A percentile compares a stretch with the other conserved stretches of the same genome.
Evolutionary conservation across 2,329 filamentous ascomycete genomes (phyloP).

Genomic region (Trichoderma sp.): DNA sequence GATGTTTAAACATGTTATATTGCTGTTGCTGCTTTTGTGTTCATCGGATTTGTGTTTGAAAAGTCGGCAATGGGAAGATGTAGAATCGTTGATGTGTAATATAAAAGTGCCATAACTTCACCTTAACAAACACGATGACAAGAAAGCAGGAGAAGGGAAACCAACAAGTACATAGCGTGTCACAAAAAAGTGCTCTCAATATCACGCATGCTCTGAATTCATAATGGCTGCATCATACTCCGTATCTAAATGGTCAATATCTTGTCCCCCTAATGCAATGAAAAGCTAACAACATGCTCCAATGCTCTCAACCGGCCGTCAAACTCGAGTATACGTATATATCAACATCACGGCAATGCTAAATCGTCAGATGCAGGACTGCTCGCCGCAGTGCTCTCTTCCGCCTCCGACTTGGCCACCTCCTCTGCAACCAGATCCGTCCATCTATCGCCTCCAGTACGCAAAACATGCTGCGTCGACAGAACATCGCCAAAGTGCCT

Average conservation of each 20-base stretch:
- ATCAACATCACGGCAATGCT: not conserved
- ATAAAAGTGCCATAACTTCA: too few species aligned
- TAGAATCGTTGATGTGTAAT: not conserved
- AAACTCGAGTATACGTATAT: not conserved
- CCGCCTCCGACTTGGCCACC: slow-evolving; percentile 22
- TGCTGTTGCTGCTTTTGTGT: not conserved
- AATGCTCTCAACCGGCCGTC: not conserved
- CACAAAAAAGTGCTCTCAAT: not conserved
- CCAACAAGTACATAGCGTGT: too few species aligned
- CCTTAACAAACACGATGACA: not conserved
- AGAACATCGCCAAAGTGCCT: slow-evolving; percentile 66
- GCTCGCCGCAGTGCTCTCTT: slow-evolving; percentile 12
- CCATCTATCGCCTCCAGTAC: slow-evolving; percentile 56
- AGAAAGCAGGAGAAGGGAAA: not conserved
- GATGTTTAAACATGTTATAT: not conserved
- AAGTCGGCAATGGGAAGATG: not conserved
- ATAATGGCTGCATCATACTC: not conserved
- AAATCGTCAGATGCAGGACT: slow-evolving; percentile 18
- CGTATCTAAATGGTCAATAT: not conserved
- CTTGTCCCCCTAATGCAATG: not conserved
- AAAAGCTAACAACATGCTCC: not conserved
- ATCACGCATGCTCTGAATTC: not conserved
- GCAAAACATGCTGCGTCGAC: slow-evolving; percentile 60
- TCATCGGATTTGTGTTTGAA: not conserved
- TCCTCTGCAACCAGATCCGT: slow-evolving; percentile 28